These are phyloP conservation scores for Leccinellum rugosiceps DNA, from an alignment of 768 basidiomycete genomes.

Conservation along the genomic window DNA sequence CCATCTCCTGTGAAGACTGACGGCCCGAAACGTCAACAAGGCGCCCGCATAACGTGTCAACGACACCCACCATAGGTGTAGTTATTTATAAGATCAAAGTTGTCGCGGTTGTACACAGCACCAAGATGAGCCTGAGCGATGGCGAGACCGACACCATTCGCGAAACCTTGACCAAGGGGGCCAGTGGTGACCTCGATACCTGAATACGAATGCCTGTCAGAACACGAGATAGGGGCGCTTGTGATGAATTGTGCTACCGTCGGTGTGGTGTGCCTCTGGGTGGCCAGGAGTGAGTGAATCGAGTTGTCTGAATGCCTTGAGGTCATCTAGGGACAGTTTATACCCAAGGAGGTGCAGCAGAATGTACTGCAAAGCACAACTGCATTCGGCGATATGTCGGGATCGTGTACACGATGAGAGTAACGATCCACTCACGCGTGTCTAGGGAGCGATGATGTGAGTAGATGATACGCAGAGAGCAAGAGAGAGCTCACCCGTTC, in stretches of 20 bases:
- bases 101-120: constrained; percentile 86
- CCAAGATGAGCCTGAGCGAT: constrained; percentile 90
- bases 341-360: constrained; percentile 90
- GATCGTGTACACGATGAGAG: not conserved
- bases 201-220: constrained; percentile 23
- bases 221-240: constrained; percentile 1
- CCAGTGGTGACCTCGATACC: constrained; percentile 92
- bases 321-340: constrained; percentile 87
- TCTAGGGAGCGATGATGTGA: constrained; percentile 34
- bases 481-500: constrained; percentile 62
- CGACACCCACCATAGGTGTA: constrained; percentile 74
- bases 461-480: not conserved
- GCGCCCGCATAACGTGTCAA: not conserved
- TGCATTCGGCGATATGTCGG: constrained; percentile 29
- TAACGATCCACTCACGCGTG: constrained; percentile 58
- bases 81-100: constrained; percentile 79
- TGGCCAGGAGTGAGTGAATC: constrained; percentile 91
- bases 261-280: constrained; percentile 74
- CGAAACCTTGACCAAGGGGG: constrained; percentile 92
- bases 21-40: constrained; percentile 4
- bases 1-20: constrained; percentile 91
- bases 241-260: constrained; percentile 38
- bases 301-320: constrained; percentile 90
- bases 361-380: constrained; percentile 92
- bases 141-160: constrained; percentile 90